phyloP scores from a whole-genome alignment of 345 rosid genomes.

The Pugionium dolabratum region DNA sequence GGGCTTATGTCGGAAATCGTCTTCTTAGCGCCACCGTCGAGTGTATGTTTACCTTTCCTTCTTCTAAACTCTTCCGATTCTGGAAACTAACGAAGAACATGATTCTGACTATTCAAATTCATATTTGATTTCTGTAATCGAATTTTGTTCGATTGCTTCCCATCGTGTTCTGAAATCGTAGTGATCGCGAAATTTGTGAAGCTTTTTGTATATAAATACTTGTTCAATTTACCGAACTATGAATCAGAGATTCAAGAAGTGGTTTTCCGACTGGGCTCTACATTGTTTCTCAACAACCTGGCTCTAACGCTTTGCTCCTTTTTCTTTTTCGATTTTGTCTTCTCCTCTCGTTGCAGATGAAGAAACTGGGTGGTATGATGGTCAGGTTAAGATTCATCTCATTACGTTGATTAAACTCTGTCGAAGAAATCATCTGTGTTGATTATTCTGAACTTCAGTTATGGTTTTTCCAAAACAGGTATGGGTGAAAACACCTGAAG shows the following conservation, averaged over 20 bases:
- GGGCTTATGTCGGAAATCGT: slow-evolving; percentile 97
- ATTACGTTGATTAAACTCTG: neutral
- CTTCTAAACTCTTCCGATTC: neutral
- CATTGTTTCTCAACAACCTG: neutral
- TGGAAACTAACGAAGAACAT: neutral
- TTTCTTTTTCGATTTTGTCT: neutral
- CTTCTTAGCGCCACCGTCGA: slow-evolving; percentile 96
- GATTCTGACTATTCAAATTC: neutral
- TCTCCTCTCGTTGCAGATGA: slow-evolving; percentile 59
- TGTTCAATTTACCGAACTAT: too few relatives aligned
- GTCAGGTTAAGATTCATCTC: slow-evolving; percentile 57
- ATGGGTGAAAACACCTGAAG: slow-evolving; percentile 95
- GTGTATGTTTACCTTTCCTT: slow-evolving; percentile 42
- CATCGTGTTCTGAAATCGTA: neutral
- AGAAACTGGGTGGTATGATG: slow-evolving; percentile 98
- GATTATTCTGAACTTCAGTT: neutral
- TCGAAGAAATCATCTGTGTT: neutral
- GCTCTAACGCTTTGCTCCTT: neutral
- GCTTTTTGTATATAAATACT: neutral
- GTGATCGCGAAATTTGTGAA: neutral
- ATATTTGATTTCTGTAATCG: neutral
- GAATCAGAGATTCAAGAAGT: neutral
- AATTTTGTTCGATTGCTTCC: too few relatives aligned
- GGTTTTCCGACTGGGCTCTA: slow-evolving; percentile 2
- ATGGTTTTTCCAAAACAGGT: slow-evolving; percentile 46